Evolutionary conservation across 2,329 filamentous ascomycete genomes (phyloP).

Genomic region (Cyphellophora europaea): DNA sequence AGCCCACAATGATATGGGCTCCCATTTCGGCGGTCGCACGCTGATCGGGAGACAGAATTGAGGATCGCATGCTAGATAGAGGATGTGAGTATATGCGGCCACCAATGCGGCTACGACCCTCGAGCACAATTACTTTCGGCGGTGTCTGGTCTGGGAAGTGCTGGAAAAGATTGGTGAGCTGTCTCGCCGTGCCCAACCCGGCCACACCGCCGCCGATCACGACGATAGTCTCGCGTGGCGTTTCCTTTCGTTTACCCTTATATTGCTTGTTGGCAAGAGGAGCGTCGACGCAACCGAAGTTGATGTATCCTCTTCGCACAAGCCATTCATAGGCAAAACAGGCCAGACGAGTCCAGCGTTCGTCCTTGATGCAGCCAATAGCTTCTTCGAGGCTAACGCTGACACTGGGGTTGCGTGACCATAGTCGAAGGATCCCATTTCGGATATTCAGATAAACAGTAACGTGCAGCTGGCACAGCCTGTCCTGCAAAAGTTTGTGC

Average conservation of each 20-base stretch:
- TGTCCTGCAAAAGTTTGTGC: slow-evolving; percentile 66
- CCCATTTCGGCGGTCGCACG: slow-evolving; percentile 88
- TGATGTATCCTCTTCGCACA: slow-evolving; percentile 83
- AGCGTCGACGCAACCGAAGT: slow-evolving; percentile 84
- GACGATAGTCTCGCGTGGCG: slow-evolving; percentile 58
- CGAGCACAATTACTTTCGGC: slow-evolving; percentile 70
- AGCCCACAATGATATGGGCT: slow-evolving; percentile 95
- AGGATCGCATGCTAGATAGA: slow-evolving; percentile 48
- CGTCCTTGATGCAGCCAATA: slow-evolving; percentile 78
- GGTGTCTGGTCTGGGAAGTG: slow-evolving; percentile 67
- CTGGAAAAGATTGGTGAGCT: slow-evolving; percentile 74
- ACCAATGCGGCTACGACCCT: slow-evolving; percentile 79
- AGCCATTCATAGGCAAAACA: slow-evolving; percentile 90
- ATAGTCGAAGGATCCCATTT: slow-evolving; percentile 85
- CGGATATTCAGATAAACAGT: slow-evolving; percentile 94
- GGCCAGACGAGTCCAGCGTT: slow-evolving; percentile 80
- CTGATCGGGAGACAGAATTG: slow-evolving; percentile 43
- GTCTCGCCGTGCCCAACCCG: slow-evolving; percentile 82
- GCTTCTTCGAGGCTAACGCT: slow-evolving; percentile 77
- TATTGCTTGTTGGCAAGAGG: slow-evolving; percentile 34
- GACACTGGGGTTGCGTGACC: slow-evolving; percentile 77
- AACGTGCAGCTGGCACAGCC: slow-evolving; percentile 80
- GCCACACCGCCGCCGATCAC: slow-evolving; percentile 93
- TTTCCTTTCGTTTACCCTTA: slow-evolving; percentile 33
- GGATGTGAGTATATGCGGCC: slow-evolving; percentile 87